phyloP scores from a whole-genome alignment of 306 rosid genomes.

The Hylodesmum podocarpum region DNA sequence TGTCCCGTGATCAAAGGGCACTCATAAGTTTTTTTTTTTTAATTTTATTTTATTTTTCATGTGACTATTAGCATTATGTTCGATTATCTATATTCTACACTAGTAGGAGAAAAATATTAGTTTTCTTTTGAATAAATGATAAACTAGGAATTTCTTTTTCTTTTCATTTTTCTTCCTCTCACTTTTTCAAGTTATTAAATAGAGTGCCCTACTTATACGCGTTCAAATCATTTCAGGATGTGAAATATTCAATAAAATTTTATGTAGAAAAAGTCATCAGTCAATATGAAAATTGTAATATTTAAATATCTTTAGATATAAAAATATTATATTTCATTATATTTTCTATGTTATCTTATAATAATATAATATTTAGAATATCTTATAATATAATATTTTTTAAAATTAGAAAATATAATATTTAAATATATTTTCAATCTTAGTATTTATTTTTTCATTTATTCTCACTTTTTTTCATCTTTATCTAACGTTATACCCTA shows the following conservation, averaged over 20 bases:
- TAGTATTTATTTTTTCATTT: too few species aligned
- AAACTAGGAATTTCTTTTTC: not conserved
- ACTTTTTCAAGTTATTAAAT: not conserved
- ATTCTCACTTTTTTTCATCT: too few species aligned
- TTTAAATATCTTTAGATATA: too few species aligned
- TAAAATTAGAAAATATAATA: too few species aligned
- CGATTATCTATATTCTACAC: not conserved
- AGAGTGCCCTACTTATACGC: not conserved
- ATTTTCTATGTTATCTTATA: too few species aligned
- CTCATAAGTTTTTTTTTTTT: not conserved
- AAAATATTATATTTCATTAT: too few species aligned
- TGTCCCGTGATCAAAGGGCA: conserved; percentile 40
- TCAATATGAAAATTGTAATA: not conserved
- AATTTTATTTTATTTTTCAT: not conserved
- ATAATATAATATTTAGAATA: too few species aligned
- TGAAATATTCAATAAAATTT: not conserved
- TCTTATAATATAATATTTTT: too few species aligned
- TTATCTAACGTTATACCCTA: too few species aligned
- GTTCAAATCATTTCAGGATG: not conserved
- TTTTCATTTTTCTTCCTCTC: not conserved
- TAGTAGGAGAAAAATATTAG: not conserved
- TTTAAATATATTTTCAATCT: too few species aligned
- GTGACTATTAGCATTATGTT: not conserved
- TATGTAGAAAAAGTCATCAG: not conserved
- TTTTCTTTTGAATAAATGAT: not conserved